Conservation (phyloP, 2,329 filamentous ascomycete species). For the Rutstroemia sp. region DNA sequence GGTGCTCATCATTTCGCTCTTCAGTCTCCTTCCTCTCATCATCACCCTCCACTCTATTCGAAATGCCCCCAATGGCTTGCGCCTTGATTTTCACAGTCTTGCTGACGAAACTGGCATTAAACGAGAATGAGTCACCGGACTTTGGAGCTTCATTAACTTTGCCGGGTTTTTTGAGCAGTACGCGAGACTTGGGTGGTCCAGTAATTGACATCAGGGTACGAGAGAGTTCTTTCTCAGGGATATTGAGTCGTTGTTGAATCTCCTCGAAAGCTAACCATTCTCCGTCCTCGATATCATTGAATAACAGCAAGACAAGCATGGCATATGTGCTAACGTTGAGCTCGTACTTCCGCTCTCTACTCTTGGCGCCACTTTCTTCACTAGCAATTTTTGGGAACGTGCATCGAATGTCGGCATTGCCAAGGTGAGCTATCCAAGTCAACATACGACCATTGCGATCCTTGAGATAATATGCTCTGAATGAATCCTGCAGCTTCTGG, state of each 20-base stretch:
- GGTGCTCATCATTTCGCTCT: constrained; percentile 65
- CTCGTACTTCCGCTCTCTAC: constrained; percentile 71
- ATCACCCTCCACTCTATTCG: constrained; percentile 77
- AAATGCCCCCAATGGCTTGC: constrained; percentile 66
- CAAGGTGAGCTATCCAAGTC: constrained; percentile 67
- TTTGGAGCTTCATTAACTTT: constrained; percentile 64
- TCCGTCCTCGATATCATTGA: constrained; percentile 64
- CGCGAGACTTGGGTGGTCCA: constrained; percentile 73
- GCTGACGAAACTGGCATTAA: constrained; percentile 75
- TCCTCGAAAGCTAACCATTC: constrained; percentile 58
- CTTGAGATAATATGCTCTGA: constrained; percentile 80
- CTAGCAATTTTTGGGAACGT: constrained; percentile 65
- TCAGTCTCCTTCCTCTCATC: constrained; percentile 64
- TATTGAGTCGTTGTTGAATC: constrained; percentile 75
- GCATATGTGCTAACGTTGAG: constrained; percentile 87
- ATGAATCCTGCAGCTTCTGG: constrained; percentile 69
- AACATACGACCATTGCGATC: constrained; percentile 84
- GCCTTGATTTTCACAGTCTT: constrained; percentile 85
- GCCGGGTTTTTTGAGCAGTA: constrained; percentile 74
- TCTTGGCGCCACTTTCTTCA: constrained; percentile 56
- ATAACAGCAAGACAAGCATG: constrained; percentile 83
- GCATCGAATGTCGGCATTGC: constrained; percentile 80
- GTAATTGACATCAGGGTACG: constrained; percentile 76
- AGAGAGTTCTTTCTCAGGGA: constrained; percentile 65
- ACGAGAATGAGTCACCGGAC: constrained; percentile 68